Percentiles rank a stretch among this genome's conserved stretches.
Conservation (phyloP, 2,329 filamentous ascomycete genomes). For the Setomelanomma holmii region DNA sequence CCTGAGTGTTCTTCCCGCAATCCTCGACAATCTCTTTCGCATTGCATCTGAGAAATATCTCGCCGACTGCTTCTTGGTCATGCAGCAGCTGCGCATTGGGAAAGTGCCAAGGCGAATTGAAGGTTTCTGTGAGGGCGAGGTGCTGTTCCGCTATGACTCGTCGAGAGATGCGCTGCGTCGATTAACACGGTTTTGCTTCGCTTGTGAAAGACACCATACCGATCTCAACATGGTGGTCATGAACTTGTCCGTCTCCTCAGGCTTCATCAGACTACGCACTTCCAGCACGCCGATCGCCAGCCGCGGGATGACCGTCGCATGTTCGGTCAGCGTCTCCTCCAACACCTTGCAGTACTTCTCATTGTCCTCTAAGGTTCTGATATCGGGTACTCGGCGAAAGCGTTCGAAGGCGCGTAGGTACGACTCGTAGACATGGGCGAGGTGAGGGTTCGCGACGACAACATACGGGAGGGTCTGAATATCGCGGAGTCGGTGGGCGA, state of each 20-base stretch:
- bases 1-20: slow-evolving; percentile 77
- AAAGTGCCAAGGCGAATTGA: slow-evolving; percentile 88
- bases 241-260: slow-evolving; percentile 85
- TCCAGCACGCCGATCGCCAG: slow-evolving; percentile 94
- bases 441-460: slow-evolving; percentile 92
- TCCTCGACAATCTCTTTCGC: slow-evolving; percentile 87
- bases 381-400: slow-evolving; percentile 82
- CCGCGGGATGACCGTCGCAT: slow-evolving; percentile 92
- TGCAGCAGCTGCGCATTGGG: slow-evolving; percentile 72
- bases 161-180: slow-evolving; percentile 80
- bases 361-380: slow-evolving; percentile 88
- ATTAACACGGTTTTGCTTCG: slow-evolving; percentile 2
- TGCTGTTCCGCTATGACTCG: slow-evolving; percentile 98
- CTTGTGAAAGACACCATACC: slow-evolving; percentile 59
- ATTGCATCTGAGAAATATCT: slow-evolving; percentile 92
- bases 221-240: slow-evolving; percentile 94
- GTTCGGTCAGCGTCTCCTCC: slow-evolving; percentile 79
- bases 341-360: slow-evolving; percentile 84
- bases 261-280: slow-evolving; percentile 80
- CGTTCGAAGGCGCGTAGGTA: slow-evolving; percentile 97
- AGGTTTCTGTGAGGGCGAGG: slow-evolving; percentile 91
- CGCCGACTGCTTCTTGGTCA: slow-evolving; percentile 85
- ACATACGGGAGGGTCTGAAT: slow-evolving; percentile 97
- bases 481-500: slow-evolving; percentile 93
- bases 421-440: slow-evolving; percentile 93